Evolutionary conservation across 352 stramenopile species (phyloP), one percentile per base, ranked within the genome.

Genomic region (Phytophthora hibernalis): DNA sequence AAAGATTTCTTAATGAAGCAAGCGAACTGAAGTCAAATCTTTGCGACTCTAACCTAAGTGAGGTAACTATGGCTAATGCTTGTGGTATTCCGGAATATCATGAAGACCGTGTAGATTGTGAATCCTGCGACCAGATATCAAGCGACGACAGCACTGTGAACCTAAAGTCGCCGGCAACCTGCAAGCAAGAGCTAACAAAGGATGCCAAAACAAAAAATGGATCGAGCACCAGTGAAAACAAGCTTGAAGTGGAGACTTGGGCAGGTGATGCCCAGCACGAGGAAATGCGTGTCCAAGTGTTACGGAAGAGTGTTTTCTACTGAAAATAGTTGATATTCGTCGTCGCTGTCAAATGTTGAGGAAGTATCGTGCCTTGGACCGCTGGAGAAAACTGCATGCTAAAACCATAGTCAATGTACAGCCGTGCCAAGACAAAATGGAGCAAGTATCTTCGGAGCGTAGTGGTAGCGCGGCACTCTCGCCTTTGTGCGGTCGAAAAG

Each of bases 21-120:
- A 69, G 54, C 1, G 71, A 87, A n/a, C 71, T 91, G 13, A 80
- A 79, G 38, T 70, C 56, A 1, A 81, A 65, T 24, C 53, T 91
- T 1, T 61, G 80, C 10, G 40, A 53, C 2, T 22, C 31, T 26
- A 51, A 33, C 15, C 3, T 52, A 26, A n/a, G 2, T 22, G 22
- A 37, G 12, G 20, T 12, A 33, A 1, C 28, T 16, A 45, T 53
- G 22, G 8, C 10, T 21, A 9, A 61, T 47, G 21, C 3, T n/a
- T 51, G 15, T 54, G 42, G 38, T 49, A 10, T 13, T n/a, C 65
- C 51, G 16, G 58, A 68, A 12, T 12, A 30, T 30, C 31, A 55
- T 31, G 51, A 68, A n/a, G 26, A 44, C 0, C 47, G 37, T n/a
- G 13, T 47, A 8, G 52, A 48, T 22, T 59, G 50, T 45, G 47